phyloP scores from a whole-genome alignment of 345 rosid genomes.

The Sonneratia caseolaris region DNA sequence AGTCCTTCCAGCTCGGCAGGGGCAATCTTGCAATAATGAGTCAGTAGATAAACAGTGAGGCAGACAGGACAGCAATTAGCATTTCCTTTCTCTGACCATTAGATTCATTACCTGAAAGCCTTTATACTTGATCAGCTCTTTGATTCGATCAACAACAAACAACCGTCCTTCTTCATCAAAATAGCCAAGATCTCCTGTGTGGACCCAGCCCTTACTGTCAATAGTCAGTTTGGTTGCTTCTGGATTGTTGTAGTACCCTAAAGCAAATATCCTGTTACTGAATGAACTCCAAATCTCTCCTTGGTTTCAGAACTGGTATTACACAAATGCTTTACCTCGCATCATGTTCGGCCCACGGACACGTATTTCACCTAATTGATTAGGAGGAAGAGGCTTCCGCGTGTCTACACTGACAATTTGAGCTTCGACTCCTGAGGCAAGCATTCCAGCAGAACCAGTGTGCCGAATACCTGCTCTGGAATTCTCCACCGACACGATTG shows the following conservation, averaged over 20 bases:
- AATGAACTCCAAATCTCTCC: not conserved
- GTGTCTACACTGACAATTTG: constrained; percentile 53
- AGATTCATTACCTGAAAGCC: constrained; percentile 65
- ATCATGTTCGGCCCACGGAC: constrained; percentile 90
- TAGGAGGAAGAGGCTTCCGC: constrained; percentile 66
- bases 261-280: constrained; percentile 4
- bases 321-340: constrained; percentile 37
- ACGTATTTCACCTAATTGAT: constrained; percentile 69
- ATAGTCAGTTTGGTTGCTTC: constrained; percentile 70
- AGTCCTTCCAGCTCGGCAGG: constrained; percentile 98
- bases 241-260: constrained; percentile 75
- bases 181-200: constrained; percentile 88
- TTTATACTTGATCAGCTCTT: constrained; percentile 88
- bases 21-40: constrained; percentile 47
- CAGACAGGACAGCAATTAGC: not conserved
- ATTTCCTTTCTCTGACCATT: not conserved
- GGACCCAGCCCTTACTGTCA: constrained; percentile 78
- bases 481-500: constrained; percentile 51
- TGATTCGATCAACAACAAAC: constrained; percentile 73
- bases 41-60: not conserved
- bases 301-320: not conserved
- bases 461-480: constrained; percentile 28
- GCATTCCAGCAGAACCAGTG: constrained; percentile 68
- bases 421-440: constrained; percentile 63
- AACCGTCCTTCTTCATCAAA: constrained; percentile 65